These are phyloP conservation scores for Leccinum barrowsii DNA, from an alignment of 768 basidiomycete genomes.

Conservation along the genomic window DNA sequence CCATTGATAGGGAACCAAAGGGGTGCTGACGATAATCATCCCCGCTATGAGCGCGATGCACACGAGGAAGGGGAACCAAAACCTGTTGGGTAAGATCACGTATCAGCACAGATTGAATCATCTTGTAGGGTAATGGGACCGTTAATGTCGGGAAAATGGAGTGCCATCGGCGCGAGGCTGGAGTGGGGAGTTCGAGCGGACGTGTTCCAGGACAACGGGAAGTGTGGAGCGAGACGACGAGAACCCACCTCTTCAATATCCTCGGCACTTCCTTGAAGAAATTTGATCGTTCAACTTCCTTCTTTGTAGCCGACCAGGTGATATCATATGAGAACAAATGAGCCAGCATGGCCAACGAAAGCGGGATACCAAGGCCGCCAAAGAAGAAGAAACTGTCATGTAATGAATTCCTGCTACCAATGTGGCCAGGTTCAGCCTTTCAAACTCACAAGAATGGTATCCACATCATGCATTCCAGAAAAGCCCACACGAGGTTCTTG, in stretches of 20 bases:
- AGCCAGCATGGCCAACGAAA: conserved; percentile 49
- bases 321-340: conserved; percentile 60
- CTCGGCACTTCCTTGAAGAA: conserved; percentile 88
- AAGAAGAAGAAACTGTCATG: conserved; percentile 46
- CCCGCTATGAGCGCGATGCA: conserved; percentile 49
- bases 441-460: conserved; percentile 37
- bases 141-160: background rate
- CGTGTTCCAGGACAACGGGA: background rate
- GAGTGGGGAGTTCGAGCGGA: background rate
- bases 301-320: conserved; percentile 59
- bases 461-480: conserved; percentile 27
- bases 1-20: conserved; percentile 64
- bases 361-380: conserved; percentile 53
- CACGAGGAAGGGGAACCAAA: conserved; percentile 42
- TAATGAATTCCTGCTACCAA: conserved; percentile 5
- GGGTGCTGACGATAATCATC: conserved; percentile 55
- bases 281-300: conserved; percentile 85
- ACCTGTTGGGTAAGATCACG: conserved; percentile 19
- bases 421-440: background rate
- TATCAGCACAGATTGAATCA: conserved; percentile 14
- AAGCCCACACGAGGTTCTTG: conserved; percentile 20
- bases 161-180: background rate
- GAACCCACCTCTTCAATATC: conserved; percentile 52
- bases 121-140: conserved; percentile 3
- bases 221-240: background rate